Conservation (phyloP, 176 grass and related monocot genomes). For the Themeda triandra region DNA sequence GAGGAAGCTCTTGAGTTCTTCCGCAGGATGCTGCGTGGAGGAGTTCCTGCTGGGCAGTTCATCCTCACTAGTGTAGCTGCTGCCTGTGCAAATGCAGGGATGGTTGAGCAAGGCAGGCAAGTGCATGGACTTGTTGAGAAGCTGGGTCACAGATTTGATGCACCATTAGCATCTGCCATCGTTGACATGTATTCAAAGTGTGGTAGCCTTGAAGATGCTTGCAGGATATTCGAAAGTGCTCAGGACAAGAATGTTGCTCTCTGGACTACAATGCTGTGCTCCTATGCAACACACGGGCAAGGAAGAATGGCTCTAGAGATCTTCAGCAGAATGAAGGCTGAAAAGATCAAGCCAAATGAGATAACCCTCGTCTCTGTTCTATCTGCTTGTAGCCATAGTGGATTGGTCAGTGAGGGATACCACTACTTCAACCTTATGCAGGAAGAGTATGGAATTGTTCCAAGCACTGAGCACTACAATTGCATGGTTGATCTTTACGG, state of each 20-base stretch:
- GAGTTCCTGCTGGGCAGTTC: slow-evolving; percentile 36
- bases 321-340: slow-evolving; percentile 40
- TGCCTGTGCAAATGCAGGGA: slow-evolving; percentile 54
- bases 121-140: slow-evolving; percentile 42
- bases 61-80: slow-evolving; percentile 53
- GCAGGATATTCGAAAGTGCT: slow-evolving; percentile 31
- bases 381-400: slow-evolving; percentile 55
- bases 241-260: slow-evolving; percentile 29
- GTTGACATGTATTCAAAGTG: slow-evolving; percentile 59
- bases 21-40: slow-evolving; percentile 40
- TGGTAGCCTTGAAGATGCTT: slow-evolving; percentile 44
- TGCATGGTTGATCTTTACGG: slow-evolving; percentile 76
- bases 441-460: slow-evolving; percentile 48
- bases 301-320: slow-evolving; percentile 39
- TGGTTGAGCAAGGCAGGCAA: slow-evolving; percentile 54
- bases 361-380: slow-evolving; percentile 44
- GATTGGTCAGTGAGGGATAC: slow-evolving; percentile 42
- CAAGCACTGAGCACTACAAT: slow-evolving; percentile 54
- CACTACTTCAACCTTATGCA: slow-evolving; percentile 49
- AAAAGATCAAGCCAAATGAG: slow-evolving; percentile 54
- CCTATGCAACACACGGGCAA: slow-evolving; percentile 44
- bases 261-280: slow-evolving; percentile 61
- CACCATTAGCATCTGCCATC: slow-evolving; percentile 33
- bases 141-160: slow-evolving; percentile 40
- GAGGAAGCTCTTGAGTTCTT: slow-evolving; percentile 55